Conservation (phyloP, 2,329 filamentous ascomycete species). For the Cladophialophora yegresii region DNA sequence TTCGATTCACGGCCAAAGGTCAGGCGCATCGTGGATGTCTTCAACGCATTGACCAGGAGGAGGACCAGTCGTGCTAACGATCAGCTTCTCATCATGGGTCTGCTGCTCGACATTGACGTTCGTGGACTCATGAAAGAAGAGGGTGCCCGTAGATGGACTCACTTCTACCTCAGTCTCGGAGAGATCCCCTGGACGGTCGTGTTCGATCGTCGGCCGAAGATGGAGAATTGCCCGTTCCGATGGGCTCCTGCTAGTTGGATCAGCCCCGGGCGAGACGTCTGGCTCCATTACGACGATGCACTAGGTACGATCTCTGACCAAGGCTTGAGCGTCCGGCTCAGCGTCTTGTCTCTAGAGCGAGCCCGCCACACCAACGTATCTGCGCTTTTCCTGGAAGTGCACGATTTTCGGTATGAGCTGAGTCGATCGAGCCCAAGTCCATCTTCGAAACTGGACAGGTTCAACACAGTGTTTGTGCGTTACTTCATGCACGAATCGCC, state of each 20-base stretch:
- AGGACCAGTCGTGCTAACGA: not conserved
- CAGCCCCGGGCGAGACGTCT: slow-evolving; percentile 9
- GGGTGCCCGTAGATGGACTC: not conserved
- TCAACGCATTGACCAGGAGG: not conserved
- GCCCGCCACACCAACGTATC: not conserved
- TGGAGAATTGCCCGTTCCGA: not conserved
- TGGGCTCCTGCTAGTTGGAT: not conserved
- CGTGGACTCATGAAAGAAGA: not conserved
- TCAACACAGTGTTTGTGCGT: not conserved
- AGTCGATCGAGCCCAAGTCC: not conserved
- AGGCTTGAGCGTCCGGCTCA: not conserved
- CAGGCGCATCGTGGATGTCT: not conserved
- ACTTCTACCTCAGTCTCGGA: not conserved
- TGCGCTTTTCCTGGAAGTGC: not conserved
- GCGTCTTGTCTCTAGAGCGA: not conserved
- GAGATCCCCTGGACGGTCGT: not conserved
- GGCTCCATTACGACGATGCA: slow-evolving; percentile 10
- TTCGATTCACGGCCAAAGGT: not conserved
- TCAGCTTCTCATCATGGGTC: not conserved
- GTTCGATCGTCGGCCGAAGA: not conserved
- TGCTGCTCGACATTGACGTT: not conserved
- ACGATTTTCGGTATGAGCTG: not conserved
- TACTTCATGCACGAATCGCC: not conserved
- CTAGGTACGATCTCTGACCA: not conserved
- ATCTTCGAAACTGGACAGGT: not conserved